Conservation (phyloP, 495 filamentous ascomycete genomes). For the Xylaria bambusicola region DNA sequence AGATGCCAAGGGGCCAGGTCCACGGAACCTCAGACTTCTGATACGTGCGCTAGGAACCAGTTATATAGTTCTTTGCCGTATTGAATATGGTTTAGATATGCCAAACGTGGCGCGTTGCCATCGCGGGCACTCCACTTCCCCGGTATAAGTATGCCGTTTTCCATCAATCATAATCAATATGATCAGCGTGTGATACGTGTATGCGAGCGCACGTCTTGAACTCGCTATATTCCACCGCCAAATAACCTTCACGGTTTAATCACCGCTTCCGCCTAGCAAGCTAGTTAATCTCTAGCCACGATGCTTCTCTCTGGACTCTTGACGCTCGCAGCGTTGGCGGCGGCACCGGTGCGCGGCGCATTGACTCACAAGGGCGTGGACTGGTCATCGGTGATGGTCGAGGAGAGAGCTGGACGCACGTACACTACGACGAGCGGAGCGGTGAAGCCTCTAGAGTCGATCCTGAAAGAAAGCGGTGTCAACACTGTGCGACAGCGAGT, state of each 20-base stretch:
- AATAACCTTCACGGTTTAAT: neutral
- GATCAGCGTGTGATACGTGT: neutral
- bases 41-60: slow-evolving; percentile 8
- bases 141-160: neutral
- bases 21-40: neutral
- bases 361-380: slow-evolving; percentile 70
- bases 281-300: slow-evolving; percentile 2
- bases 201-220: neutral
- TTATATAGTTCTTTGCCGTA: neutral
- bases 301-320: slow-evolving; percentile 25
- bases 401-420: slow-evolving; percentile 60
- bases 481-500: slow-evolving; percentile 72
- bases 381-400: slow-evolving; percentile 69
- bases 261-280: neutral
- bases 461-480: slow-evolving; percentile 63
- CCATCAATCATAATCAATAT: slow-evolving; percentile 15
- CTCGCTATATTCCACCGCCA: neutral
- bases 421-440: slow-evolving; percentile 61
- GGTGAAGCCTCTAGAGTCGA: slow-evolving; percentile 59
- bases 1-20: neutral
- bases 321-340: slow-evolving; percentile 21
- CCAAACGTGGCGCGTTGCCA: neutral
- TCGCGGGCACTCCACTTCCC: neutral
- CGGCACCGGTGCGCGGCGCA: slow-evolving; percentile 38
- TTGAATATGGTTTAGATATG: neutral